Evolutionary conservation across 345 rosid species (phyloP).

Genomic region (Lepidium sativum): DNA sequence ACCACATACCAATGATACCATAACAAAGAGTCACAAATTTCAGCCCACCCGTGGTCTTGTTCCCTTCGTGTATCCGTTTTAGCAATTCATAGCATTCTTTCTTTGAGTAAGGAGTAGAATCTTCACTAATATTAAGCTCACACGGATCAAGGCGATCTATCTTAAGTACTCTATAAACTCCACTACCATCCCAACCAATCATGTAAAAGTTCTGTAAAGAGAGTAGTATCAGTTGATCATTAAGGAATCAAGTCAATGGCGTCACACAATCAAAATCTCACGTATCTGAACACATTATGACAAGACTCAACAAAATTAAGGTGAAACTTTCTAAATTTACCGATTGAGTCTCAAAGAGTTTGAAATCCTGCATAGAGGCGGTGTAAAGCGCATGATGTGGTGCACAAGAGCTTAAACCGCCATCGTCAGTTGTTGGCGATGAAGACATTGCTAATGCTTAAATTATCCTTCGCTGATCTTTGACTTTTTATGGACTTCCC

Average conservation of each 20-base stretch:
- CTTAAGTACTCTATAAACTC: constrained; percentile 20
- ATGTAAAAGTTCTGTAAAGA: constrained; percentile 11
- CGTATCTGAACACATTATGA: not conserved
- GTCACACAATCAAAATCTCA: not conserved
- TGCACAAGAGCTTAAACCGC: not conserved
- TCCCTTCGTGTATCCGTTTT: constrained; percentile 80
- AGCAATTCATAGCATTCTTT: constrained; percentile 60
- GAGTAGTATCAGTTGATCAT: not conserved
- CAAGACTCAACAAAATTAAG: not conserved
- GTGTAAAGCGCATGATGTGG: not conserved
- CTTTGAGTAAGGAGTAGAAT: constrained; percentile 55
- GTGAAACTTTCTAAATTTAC: not conserved
- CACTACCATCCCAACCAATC: constrained; percentile 21
- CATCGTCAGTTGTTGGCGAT: not conserved
- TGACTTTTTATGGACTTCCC: constrained; percentile 3
- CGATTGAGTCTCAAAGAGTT: constrained; percentile 26
- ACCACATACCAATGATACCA: constrained; percentile 74
- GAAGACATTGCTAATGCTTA: not conserved
- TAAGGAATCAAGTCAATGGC: constrained; percentile 28
- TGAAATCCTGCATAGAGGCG: constrained; percentile 11
- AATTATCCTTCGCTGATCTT: not conserved
- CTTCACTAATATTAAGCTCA: constrained; percentile 55
- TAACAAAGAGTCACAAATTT: constrained; percentile 72
- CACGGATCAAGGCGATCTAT: constrained; percentile 44
- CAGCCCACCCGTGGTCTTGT: constrained; percentile 72